These are phyloP conservation scores for Schoenoplectus tabernaemontani DNA, from an alignment of 202 grass and related monocot species.

Conservation along the genomic window DNA sequence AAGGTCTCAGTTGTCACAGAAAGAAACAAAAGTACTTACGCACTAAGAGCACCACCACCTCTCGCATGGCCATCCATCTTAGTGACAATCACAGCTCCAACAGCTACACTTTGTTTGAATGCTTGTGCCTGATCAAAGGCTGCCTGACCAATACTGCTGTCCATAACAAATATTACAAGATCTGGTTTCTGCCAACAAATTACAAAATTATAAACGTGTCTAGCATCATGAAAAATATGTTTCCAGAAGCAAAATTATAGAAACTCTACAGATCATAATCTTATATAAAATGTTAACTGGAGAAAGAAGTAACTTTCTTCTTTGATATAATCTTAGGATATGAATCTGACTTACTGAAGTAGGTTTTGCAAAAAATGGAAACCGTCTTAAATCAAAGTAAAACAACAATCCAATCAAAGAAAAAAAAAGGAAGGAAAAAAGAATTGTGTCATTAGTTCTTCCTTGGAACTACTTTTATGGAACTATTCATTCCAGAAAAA, in stretches of 20 bases:
- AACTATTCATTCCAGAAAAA: not conserved
- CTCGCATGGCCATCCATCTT: conserved; percentile 97
- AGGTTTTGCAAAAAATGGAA: not conserved
- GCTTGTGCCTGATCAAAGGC: conserved; percentile 98
- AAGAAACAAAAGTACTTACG: conserved; percentile 58
- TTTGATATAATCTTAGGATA: not conserved
- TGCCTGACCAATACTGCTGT: conserved; percentile 95
- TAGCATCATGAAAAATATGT: conserved; percentile 12
- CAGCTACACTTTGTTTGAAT: conserved; percentile 86
- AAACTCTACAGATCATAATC: not conserved
- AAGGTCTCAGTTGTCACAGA: not conserved
- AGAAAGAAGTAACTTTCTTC: not conserved
- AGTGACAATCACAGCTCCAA: conserved; percentile 96
- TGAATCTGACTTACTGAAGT: not conserved
- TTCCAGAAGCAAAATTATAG: not conserved
- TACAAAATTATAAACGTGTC: conserved; percentile 3
- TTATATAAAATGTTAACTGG: not conserved
- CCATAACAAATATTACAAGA: conserved; percentile 96
- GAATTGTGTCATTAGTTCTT: not conserved
- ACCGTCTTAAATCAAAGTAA: not conserved
- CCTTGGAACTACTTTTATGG: not conserved
- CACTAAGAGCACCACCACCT: conserved; percentile 89
- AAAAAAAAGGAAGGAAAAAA: not conserved
- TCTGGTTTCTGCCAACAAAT: conserved; percentile 70
- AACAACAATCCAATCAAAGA: not conserved